Base-by-base conservation (phyloP, 208 protist species). In the Spongospora subterranea region DNA sequence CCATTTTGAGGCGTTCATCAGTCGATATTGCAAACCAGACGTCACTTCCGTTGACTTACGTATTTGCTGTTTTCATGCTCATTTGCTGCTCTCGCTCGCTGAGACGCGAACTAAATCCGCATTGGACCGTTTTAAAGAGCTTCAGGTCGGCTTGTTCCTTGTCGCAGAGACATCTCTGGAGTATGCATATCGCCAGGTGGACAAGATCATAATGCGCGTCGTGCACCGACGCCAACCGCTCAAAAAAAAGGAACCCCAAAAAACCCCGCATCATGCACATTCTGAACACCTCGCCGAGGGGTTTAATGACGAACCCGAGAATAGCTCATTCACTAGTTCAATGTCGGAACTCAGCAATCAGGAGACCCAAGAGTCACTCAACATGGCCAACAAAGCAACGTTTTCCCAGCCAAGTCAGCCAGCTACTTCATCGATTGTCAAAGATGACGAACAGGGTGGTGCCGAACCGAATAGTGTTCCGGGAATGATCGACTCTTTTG, bases 101-200 rank as follows among this genome's bases (percentile, higher is more conserved):
- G 71, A 82, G n/a, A 82, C 71, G n/a, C 71, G 71, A 6, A 45
- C 71, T 6, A 35, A 45, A 43, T 17, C 6, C 17, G 71, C 71
- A 6, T 20, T 82, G 71, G 6, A 6, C 6, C 71, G n/a, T 20
- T 43, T 82, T 35, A 13, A 82, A 13, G n/a, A 82, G 13, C 71
- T 35, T 35, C 71, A 82, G 71, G 71, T 82, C 71, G 71, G 17
- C 71, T 13, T 82, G n/a, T 82, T 82, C 71, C 71, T 82, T 6
- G 71, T n/a, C 17, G 17, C 6, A 20, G 71, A 82, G n/a, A 45
- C 35, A 13, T 82, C 35, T 20, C n/a, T 82, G 13, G 71, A 82
- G n/a, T 82, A 45, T 43, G 71, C 6, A 43, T 35, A 6, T 13
- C 6, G 71, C 17, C 71, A 40, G n/a, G 17, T 17, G 6, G 17